Base-by-base conservation (phyloP, 108 stramenopile genomes). In the Mayamaea pseudoterrestris region DNA sequence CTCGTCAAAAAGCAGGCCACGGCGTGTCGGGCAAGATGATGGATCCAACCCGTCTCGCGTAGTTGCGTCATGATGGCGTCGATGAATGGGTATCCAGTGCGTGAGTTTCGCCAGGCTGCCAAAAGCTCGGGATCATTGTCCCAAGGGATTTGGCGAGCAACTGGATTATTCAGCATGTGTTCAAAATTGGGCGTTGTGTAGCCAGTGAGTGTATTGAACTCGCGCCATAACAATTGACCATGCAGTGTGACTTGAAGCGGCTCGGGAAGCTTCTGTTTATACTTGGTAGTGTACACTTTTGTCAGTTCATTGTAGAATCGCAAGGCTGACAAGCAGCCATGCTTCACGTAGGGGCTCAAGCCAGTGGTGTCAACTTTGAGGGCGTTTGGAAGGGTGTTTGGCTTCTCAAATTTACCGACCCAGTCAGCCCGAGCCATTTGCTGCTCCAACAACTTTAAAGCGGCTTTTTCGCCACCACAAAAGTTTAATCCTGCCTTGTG, bases 1-100 rank as follows among this genome's bases (percentile, higher is more conserved):
- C 98, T 71, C 3, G 98, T 98, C 16, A 98, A 53, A 53, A 98
- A 98, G 67, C 98, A 98, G 1, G 98, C 94, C 18, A 96, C 95
- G 0, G 90, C 78, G 60, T 98, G 97, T 25, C 96, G 51, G 9
- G 74, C 93, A 16, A 97, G 62, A 61, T 98, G 97, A 57, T 98
- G 97, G 21, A 98, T 88, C 94, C 94, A 98, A 28, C 94, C 97
- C 50, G 82, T 72, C 31, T 72, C 60, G 20, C 70, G 56, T 27
- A 98, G 71, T 54, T 98, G 95, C 1, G 69, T 77, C 98, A 98
- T 98, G 53, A 66, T 61, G 20, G 98, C 98, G 47, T 98, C 95
- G 44, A 98, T 95, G 55, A 72, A 96, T 6, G 98, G 98, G 65
- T 81, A 98, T 5, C 98, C 98, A 7, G 98, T 98, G 30, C 68